phyloP scores from a whole-genome alignment of 768 basidiomycete species.

The Leccinum longicurvipes region DNA sequence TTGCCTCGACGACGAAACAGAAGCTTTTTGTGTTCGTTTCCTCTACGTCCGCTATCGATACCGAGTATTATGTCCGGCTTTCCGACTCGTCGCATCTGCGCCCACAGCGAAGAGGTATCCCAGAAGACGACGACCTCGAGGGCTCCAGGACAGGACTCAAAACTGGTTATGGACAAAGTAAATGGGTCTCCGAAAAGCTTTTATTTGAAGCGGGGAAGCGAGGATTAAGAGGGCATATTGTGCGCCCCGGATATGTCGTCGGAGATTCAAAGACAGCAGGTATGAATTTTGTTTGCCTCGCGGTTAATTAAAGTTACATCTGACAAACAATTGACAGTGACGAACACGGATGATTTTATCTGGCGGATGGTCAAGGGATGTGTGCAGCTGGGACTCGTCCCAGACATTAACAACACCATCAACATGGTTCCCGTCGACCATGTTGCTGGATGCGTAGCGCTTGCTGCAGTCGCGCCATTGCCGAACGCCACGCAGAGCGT shows the following conservation, averaged over 20 bases:
- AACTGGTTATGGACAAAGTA: constrained; percentile 95
- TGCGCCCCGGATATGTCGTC: constrained; percentile 95
- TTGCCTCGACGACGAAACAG: constrained; percentile 69
- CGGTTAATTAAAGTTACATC: background rate
- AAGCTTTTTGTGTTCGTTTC: constrained; percentile 91
- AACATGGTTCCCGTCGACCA: constrained; percentile 99
- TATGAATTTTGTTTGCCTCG: constrained; percentile 33
- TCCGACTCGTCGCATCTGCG: constrained; percentile 59
- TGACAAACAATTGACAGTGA: constrained; percentile 50
- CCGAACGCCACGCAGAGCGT: constrained; percentile 51
- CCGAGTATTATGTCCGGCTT: constrained; percentile 83
- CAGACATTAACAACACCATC: constrained; percentile 96
- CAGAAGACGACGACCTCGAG: constrained; percentile 87
- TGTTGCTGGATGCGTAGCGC: constrained; percentile 78
- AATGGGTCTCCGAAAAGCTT: constrained; percentile 97
- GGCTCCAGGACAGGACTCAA: constrained; percentile 72
- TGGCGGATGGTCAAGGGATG: constrained; percentile 99
- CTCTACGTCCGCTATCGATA: constrained; percentile 93
- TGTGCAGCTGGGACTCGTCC: constrained; percentile 91
- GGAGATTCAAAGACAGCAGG: constrained; percentile 88
- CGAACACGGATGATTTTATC: constrained; percentile 98
- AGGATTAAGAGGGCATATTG: constrained; percentile 79
- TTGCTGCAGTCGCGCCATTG: constrained; percentile 66
- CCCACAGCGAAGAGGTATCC: constrained; percentile 59
- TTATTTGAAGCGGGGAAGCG: constrained; percentile 87